Conservation (phyloP, 495 filamentous ascomycete genomes). For the Penicillium subrubescens region DNA sequence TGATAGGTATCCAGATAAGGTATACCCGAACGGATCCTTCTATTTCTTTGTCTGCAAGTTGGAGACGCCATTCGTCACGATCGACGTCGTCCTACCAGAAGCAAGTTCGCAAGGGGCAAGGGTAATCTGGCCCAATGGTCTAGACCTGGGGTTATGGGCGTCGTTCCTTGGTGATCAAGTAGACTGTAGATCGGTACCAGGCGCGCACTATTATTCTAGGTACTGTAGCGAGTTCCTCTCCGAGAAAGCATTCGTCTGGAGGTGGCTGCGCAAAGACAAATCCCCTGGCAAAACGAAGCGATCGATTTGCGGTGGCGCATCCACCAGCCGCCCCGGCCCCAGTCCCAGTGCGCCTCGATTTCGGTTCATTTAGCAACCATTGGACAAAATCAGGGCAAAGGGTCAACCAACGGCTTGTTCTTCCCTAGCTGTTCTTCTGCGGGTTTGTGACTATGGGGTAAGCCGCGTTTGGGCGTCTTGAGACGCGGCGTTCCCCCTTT, state of each 20-base stretch:
- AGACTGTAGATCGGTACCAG: background rate
- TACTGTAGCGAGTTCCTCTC: background rate
- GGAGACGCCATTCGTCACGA: background rate
- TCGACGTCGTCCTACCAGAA: background rate
- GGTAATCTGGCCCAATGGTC: constrained; percentile 1
- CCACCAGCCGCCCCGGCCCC: background rate
- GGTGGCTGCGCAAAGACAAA: background rate
- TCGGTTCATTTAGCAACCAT: background rate
- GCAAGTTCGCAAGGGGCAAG: background rate
- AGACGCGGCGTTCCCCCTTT: constrained; percentile 2
- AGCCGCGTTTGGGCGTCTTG: background rate
- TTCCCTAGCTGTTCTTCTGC: background rate
- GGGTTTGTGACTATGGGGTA: background rate
- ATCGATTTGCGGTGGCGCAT: constrained; percentile 1
- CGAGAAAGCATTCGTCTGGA: background rate
- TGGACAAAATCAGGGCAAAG: background rate
- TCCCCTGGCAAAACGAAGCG: background rate
- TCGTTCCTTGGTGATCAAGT: constrained; percentile 13
- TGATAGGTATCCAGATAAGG: background rate
- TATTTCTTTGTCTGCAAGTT: background rate
- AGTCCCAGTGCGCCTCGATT: background rate
- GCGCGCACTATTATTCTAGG: constrained; percentile 14
- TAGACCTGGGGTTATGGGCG: background rate
- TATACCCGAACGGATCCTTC: background rate
- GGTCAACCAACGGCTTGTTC: background rate